phyloP scores from a whole-genome alignment of 257 asterid genomes.

The Nicotiana undulata region DNA sequence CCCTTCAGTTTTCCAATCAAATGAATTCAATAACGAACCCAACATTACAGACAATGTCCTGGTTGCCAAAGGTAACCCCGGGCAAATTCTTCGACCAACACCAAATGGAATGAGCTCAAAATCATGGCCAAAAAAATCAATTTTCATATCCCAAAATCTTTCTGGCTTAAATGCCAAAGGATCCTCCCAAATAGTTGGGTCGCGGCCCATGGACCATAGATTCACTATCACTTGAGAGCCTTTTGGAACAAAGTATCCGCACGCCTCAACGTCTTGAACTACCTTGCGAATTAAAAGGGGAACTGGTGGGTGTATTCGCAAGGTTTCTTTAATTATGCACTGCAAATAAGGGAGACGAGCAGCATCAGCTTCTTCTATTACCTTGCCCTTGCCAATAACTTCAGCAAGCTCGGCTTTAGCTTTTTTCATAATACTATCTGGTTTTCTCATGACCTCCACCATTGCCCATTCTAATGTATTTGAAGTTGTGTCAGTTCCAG shows the following conservation, averaged over 20 bases:
- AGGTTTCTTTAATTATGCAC: slow-evolving; percentile 51
- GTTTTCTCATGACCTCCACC: slow-evolving; percentile 58
- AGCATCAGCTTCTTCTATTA: slow-evolving; percentile 40
- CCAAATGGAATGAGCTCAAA: slow-evolving; percentile 75
- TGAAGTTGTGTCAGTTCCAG: slow-evolving; percentile 62
- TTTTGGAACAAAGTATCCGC: slow-evolving; percentile 44
- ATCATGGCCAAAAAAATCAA: slow-evolving; percentile 50
- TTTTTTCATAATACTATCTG: slow-evolving; percentile 33
- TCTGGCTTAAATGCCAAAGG: slow-evolving; percentile 61
- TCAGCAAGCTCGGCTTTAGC: slow-evolving; percentile 51
- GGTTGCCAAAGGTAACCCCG: slow-evolving; percentile 50
- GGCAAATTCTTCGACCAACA: slow-evolving; percentile 71
- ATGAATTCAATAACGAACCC: slow-evolving; percentile 54
- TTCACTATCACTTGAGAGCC: slow-evolving; percentile 49
- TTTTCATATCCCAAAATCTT: slow-evolving; percentile 37
- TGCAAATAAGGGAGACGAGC: slow-evolving; percentile 46
- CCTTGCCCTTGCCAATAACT: slow-evolving; percentile 43
- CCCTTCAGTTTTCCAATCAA: slow-evolving; percentile 52
- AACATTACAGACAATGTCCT: slow-evolving; percentile 47
- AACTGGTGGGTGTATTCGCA: slow-evolving; percentile 62
- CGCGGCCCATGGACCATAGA: slow-evolving; percentile 64
- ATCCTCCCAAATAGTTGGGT: slow-evolving; percentile 40
- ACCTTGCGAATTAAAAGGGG: slow-evolving; percentile 62
- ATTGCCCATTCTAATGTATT: slow-evolving; percentile 79
- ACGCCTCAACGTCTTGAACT: slow-evolving; percentile 32